A percentile compares a stretch with the other conserved stretches of the same genome.
phyloP scores from a whole-genome alignment of 257 asterid species.

The Cinchona pubescens region DNA sequence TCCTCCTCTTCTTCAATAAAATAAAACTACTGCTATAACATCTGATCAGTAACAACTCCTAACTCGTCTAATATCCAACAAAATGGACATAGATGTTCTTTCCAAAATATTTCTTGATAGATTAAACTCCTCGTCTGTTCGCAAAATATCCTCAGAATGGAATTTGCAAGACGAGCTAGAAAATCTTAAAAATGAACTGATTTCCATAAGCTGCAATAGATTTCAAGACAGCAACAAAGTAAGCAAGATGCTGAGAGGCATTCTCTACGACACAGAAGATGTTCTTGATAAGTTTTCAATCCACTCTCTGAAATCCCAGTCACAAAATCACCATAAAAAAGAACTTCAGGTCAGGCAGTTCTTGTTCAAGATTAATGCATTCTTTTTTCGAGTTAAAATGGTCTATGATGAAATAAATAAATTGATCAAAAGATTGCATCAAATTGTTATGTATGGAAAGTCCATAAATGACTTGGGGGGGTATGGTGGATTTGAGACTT shows the following conservation, averaged over 20 bases:
- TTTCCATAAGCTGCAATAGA: no score
- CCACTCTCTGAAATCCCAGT: not conserved
- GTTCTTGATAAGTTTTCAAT: not conserved
- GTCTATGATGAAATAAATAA: constrained; percentile 8
- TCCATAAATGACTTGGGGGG: not conserved
- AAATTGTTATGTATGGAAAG: constrained; percentile 12
- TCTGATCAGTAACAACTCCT: no score
- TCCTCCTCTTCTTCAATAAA: no score
- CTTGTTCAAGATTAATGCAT: not conserved
- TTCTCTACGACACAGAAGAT: not conserved
- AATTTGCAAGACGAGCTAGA: no score
- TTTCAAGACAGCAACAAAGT: no score
- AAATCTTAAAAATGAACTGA: no score
- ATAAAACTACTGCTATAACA: no score
- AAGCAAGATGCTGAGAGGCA: not conserved
- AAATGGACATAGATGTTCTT: no score
- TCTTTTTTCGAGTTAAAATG: not conserved
- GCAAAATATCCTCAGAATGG: no score
- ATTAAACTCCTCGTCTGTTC: no score
- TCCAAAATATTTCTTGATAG: no score
- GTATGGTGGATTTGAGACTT: not conserved
- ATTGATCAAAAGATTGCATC: constrained; percentile 13
- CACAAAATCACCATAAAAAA: not conserved
- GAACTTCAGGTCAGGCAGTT: not conserved
- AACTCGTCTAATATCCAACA: no score